Evolutionary conservation across 768 basidiomycete genomes (phyloP).

Genomic region (Gelatoporia subvermispora): DNA sequence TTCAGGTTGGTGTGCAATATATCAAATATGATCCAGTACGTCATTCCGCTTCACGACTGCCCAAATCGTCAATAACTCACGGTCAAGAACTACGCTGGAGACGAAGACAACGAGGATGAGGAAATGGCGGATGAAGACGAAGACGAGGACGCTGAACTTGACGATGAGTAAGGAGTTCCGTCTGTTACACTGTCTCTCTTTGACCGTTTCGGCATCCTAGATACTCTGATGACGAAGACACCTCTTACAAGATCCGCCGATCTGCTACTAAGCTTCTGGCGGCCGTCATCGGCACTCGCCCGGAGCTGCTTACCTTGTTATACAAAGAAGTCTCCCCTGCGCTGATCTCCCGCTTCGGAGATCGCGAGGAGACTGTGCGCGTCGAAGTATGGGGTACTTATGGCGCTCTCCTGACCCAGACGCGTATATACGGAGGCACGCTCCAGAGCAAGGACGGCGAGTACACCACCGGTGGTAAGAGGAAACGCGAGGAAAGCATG

Average conservation of each 20-base stretch:
- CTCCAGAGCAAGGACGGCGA: slow-evolving; percentile 47
- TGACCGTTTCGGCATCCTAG: slow-evolving; percentile 31
- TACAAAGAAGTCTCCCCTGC: slow-evolving; percentile 85
- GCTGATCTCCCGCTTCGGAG: slow-evolving; percentile 86
- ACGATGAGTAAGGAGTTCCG: slow-evolving; percentile 55
- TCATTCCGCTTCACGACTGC: slow-evolving; percentile 6
- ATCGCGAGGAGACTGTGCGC: slow-evolving; percentile 92
- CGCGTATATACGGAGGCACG: slow-evolving; percentile 68
- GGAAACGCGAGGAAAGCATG: slow-evolving; percentile 78
- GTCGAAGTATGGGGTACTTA: slow-evolving; percentile 92
- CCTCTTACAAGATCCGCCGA: slow-evolving; percentile 95
- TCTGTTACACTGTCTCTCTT: slow-evolving; percentile 3
- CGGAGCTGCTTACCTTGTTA: slow-evolving; percentile 74
- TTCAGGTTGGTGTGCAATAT: slow-evolving; percentile 66
- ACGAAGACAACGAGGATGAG: slow-evolving; percentile 59
- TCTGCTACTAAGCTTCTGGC: slow-evolving; percentile 87
- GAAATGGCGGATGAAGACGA: slow-evolving; percentile 63
- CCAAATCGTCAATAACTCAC: slow-evolving; percentile 3
- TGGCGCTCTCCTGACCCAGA: slow-evolving; percentile 76
- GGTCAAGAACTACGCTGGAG: slow-evolving; percentile 73
- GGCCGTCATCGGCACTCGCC: slow-evolving; percentile 83
- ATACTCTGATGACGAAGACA: slow-evolving; percentile 97
- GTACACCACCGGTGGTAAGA: slow-evolving; percentile 51
- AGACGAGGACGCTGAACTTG: slow-evolving; percentile 68
- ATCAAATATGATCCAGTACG: slow-evolving; percentile 93